Conservation (phyloP, 129 eudicot species). For the Saussurea involucrata region DNA sequence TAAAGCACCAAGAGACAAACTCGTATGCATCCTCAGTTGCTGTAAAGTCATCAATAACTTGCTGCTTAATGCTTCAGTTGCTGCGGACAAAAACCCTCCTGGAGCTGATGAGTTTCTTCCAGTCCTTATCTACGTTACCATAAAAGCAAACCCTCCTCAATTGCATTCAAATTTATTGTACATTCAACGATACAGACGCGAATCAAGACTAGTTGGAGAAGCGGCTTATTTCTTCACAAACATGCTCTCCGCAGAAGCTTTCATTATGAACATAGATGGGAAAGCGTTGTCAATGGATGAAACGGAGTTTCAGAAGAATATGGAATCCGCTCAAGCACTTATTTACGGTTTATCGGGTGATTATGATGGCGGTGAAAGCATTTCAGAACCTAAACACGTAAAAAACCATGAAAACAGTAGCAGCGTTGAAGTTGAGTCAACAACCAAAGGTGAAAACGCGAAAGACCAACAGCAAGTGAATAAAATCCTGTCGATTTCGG, state of each 20-base stretch:
- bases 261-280: conserved; percentile 63
- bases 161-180: conserved; percentile 77
- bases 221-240: conserved; percentile 83
- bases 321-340: conserved; percentile 78
- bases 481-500: conserved; percentile 60
- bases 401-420: conserved; percentile 20
- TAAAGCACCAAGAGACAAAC: conserved; percentile 96
- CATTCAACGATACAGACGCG: conserved; percentile 74
- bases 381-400: conserved; percentile 25
- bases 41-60: conserved; percentile 93
- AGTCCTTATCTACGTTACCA: conserved; percentile 80
- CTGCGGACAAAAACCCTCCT: conserved; percentile 72
- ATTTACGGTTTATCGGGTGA: conserved; percentile 53
- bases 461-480: conserved; percentile 31
- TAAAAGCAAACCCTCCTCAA: conserved; percentile 97
- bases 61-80: conserved; percentile 71
- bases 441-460: conserved; percentile 24
- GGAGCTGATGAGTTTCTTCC: conserved; percentile 98
- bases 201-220: conserved; percentile 75
- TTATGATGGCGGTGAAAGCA: conserved; percentile 25
- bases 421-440: background rate
- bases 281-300: conserved; percentile 88
- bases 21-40: conserved; percentile 82
- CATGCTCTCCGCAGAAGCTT: conserved; percentile 87
- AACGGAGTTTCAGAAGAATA: conserved; percentile 72